Percentiles rank a stretch among this genome's conserved stretches.
These are phyloP conservation scores for Trichoderma arundinaceum DNA, from an alignment of 2,329 filamentous ascomycete genomes.

Conservation along the genomic window DNA sequence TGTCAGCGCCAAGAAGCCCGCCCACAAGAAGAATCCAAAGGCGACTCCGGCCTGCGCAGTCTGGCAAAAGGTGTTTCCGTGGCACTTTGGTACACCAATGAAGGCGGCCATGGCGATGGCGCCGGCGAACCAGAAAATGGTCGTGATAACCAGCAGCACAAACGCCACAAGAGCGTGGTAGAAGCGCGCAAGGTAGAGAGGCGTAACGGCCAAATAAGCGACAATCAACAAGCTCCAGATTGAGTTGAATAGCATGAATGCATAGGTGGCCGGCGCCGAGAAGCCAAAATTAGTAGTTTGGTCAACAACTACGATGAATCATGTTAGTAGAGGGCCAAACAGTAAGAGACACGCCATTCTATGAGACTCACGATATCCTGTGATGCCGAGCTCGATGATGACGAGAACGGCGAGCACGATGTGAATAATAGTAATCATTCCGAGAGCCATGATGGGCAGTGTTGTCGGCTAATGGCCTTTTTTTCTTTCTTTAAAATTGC, in stretches of 20 bases:
- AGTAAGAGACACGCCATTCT: too few species aligned
- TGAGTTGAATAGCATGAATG: slow-evolving; percentile 80
- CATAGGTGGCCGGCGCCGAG: slow-evolving; percentile 61
- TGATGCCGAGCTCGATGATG: slow-evolving; percentile 76
- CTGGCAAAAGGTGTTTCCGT: slow-evolving; percentile 61
- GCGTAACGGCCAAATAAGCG: slow-evolving; percentile 71
- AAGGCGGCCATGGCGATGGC: slow-evolving; percentile 76
- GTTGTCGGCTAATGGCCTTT: neutral
- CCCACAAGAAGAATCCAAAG: slow-evolving; percentile 70
- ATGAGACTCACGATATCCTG: slow-evolving; percentile 67
- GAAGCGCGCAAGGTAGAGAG: slow-evolving; percentile 63
- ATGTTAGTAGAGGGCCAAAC: neutral
- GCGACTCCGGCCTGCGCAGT: slow-evolving; percentile 67
- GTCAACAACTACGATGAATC: slow-evolving; percentile 29
- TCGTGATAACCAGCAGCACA: slow-evolving; percentile 71
- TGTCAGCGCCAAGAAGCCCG: slow-evolving; percentile 54
- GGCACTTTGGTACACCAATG: slow-evolving; percentile 61
- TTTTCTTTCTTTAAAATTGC: too few species aligned
- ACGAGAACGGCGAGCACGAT: slow-evolving; percentile 70
- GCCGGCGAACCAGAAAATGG: slow-evolving; percentile 89
- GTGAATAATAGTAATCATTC: slow-evolving; percentile 67
- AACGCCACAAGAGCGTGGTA: slow-evolving; percentile 71
- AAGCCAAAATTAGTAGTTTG: slow-evolving; percentile 8
- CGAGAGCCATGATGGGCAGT: slow-evolving; percentile 54
- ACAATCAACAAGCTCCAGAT: slow-evolving; percentile 78